Base-by-base conservation (phyloP, 192 early-diverging fungal species). In the Gamsiella multidivaricata region DNA sequence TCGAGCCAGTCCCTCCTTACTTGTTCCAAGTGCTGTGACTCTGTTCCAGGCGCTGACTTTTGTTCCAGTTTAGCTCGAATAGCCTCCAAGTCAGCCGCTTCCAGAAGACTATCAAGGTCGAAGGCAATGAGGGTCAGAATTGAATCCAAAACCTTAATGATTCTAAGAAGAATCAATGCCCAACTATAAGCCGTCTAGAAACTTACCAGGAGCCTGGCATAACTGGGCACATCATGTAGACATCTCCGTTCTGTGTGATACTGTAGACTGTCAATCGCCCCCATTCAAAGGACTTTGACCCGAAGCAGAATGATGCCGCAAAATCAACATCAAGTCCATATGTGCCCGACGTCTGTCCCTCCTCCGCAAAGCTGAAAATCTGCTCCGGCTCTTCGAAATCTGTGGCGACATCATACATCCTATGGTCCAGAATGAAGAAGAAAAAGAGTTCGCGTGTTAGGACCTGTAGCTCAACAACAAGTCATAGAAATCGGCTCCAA, bases 221-320 rank as follows among this genome's bases (percentile, higher is more conserved):
- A 25, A 95, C 80, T 8, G 95, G 95, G 47, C 93, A 94, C 57
- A 96, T 68, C 5, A 87, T 83, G 62, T 90, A 93, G 5, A 95
- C 68, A 37, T 94, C 88, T 18, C 93, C 92, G 22, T 83, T 86
- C 43, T 83, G 82, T n/a, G 88, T 89, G 43, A 91, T 60, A 33
- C 89, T 86, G 65, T 92, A 96, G 1, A 93, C 78, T 3, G 92
- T 87, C 33, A 89, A 85, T 8, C 87, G 82, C 29, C 89, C 89
- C 94, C 94, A 95, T 28, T 82, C 88, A 22, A 70, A 79, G 17
- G 52, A 43, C 36, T 80, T 70, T 56, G 82, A 59, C 23, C 84
- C 84, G 56, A 85, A 85, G 43, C 84, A 85, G 43, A 85, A 83
- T 12, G 84, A 85, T 3, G 70, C 81, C 0, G 81, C 79, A 49